A percentile compares a stretch with the other conserved stretches of the same genome.
These are phyloP conservation scores for Phialophora macrospora DNA, from an alignment of 2,329 filamentous ascomycete species.

Conservation along the genomic window DNA sequence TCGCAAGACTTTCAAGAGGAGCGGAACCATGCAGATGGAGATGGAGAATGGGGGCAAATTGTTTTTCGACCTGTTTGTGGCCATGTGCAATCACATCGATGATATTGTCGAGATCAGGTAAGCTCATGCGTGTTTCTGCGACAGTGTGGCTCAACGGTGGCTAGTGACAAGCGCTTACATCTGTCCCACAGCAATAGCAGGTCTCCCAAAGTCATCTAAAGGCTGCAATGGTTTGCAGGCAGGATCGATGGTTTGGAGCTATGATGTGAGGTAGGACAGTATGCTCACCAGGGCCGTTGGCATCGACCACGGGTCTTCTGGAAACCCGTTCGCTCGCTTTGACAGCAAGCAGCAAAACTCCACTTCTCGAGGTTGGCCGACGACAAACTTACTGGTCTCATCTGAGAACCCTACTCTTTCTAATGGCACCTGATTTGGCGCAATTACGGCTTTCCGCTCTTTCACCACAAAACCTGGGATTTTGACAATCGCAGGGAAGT, in stretches of 20 bases:
- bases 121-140: conserved; percentile 44
- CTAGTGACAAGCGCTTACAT: conserved; percentile 37
- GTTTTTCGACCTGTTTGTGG: conserved; percentile 98
- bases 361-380: conserved; percentile 55
- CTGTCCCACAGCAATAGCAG: conserved; percentile 53
- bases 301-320: conserved; percentile 42
- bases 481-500: conserved; percentile 33
- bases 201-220: conserved; percentile 60
- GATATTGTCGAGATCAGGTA: conserved; percentile 88
- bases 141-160: conserved; percentile 27
- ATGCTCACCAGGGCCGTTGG: conserved; percentile 45
- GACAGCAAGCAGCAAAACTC: conserved; percentile 41
- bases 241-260: conserved; percentile 45
- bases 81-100: conserved; percentile 97
- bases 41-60: conserved; percentile 95
- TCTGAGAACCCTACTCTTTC: conserved; percentile 47
- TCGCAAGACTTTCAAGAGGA: conserved; percentile 96
- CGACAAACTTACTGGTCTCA: conserved; percentile 48
- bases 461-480: conserved; percentile 25
- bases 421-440: conserved; percentile 43
- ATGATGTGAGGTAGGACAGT: conserved; percentile 40
- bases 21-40: conserved; percentile 97
- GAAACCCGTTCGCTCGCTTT: conserved; percentile 36
- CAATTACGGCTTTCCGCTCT: conserved; percentile 42
- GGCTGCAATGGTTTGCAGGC: conserved; percentile 38